These are phyloP conservation scores for Aegilops tauschii DNA, from an alignment of 176 grass and related monocot species.

Conservation along the genomic window DNA sequence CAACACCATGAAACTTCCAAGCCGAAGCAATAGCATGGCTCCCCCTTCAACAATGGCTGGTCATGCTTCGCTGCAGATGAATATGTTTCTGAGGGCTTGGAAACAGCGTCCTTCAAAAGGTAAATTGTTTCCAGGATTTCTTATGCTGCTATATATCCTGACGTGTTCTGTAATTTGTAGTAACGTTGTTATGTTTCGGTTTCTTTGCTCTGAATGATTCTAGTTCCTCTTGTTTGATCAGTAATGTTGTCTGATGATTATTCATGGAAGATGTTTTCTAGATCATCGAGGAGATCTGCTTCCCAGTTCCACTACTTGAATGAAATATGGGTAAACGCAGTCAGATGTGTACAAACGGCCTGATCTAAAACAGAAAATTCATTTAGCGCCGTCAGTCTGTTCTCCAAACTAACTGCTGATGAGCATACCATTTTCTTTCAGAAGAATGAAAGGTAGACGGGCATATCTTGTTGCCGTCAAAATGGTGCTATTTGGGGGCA, in stretches of 20 bases:
- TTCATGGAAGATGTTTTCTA: not conserved
- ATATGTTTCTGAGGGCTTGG: not conserved
- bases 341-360: not conserved
- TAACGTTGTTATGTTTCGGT: not conserved
- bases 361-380: not conserved
- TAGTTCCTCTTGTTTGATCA: not conserved
- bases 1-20: not conserved
- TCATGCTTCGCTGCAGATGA: not conserved
- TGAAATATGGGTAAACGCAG: no score
- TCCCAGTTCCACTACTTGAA: not conserved
- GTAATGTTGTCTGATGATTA: not conserved
- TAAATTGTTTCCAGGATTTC: slow-evolving; percentile 17
- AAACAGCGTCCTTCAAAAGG: not conserved
- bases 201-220: not conserved
- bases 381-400: not conserved
- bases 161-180: not conserved
- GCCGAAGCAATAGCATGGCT: not conserved
- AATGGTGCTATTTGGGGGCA: not conserved
- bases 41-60: not conserved
- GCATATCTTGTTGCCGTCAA: not conserved
- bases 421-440: not conserved
- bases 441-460: not conserved
- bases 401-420: not conserved
- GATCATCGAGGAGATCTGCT: not conserved
- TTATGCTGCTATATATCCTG: not conserved